Conservation (phyloP, 1,284 basidiomycete species). For the Hymenochaete sp. region DNA sequence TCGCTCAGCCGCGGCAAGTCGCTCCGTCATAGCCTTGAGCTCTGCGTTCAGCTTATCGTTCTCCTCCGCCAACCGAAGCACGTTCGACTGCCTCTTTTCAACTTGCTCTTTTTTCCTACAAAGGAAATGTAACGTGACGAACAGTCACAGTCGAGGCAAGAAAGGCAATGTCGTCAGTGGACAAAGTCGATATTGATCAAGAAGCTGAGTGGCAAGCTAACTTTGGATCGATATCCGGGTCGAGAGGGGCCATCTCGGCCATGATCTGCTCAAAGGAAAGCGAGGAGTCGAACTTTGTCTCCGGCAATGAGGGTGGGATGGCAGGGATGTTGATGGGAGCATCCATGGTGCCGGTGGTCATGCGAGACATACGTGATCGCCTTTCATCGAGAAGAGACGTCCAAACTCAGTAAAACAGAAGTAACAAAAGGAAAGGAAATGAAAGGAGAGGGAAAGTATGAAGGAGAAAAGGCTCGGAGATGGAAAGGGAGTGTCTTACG, state of each 20-base stretch:
- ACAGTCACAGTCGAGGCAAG: background rate
- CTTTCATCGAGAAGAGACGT: slow-evolving; percentile 1
- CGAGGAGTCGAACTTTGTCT: slow-evolving; percentile 14
- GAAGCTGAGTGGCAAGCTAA: slow-evolving; percentile 3
- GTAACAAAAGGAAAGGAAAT: background rate
- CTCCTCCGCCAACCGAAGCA: slow-evolving; percentile 64
- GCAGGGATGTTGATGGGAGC: slow-evolving; percentile 4
- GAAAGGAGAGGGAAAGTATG: background rate
- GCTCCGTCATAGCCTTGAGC: slow-evolving; percentile 62
- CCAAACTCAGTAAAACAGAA: background rate
- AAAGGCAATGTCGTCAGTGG: background rate
- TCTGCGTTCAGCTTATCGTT: slow-evolving; percentile 69
- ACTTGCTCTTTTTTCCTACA: slow-evolving; percentile 37
- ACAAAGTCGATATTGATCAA: background rate
- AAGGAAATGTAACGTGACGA: background rate
- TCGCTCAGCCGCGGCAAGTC: slow-evolving; percentile 64
- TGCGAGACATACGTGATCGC: slow-evolving; percentile 14
- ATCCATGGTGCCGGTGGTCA: slow-evolving; percentile 9
- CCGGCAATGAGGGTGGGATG: slow-evolving; percentile 12
- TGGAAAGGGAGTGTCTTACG: background rate
- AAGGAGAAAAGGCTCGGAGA: too few relatives aligned
- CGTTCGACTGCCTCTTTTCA: slow-evolving; percentile 67
- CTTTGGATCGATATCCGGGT: slow-evolving; percentile 11
- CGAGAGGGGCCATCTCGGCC: slow-evolving; percentile 4
- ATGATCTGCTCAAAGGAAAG: slow-evolving; percentile 17